Evolutionary conservation across 2,329 filamentous ascomycete species (phyloP).

Genomic region (Monilinia vaccinii-corymbosi): DNA sequence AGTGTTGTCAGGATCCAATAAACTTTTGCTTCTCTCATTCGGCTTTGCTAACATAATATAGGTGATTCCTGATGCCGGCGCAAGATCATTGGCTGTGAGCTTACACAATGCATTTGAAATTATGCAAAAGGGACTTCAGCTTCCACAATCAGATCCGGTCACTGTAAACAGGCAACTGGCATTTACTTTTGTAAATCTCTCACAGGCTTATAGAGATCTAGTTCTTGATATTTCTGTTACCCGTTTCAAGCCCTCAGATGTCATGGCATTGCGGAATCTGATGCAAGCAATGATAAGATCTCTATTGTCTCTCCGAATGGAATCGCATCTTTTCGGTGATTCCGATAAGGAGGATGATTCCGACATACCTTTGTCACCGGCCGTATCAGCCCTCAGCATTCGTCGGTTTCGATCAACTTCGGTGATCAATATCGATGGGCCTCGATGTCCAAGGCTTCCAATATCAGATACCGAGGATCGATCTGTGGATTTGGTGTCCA

Average conservation of each 20-base stretch:
- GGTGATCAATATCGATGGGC: conserved; percentile 31
- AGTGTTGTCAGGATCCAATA: background rate
- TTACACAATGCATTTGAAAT: conserved; percentile 39
- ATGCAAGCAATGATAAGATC: conserved; percentile 47
- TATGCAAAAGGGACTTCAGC: conserved; percentile 35
- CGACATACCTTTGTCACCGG: background rate
- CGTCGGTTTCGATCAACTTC: conserved; percentile 1
- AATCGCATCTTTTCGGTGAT: conserved; percentile 37
- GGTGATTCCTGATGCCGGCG: conserved; percentile 47
- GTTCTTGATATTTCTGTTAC: conserved; percentile 48
- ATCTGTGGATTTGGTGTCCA: conserved; percentile 27
- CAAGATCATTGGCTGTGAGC: conserved; percentile 40
- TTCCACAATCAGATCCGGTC: conserved; percentile 31
- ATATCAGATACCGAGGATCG: conserved; percentile 24
- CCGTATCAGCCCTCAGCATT: background rate
- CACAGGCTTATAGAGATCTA: conserved; percentile 47
- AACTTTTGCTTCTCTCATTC: background rate
- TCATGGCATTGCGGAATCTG: conserved; percentile 42
- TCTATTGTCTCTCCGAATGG: conserved; percentile 42
- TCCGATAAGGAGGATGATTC: conserved; percentile 13
- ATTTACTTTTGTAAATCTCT: conserved; percentile 45
- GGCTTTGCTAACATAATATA: background rate
- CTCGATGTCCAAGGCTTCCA: conserved; percentile 19
- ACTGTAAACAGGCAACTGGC: conserved; percentile 37
- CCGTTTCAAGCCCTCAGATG: conserved; percentile 41